A percentile compares a stretch with the other conserved stretches of the same genome.
Evolutionary conservation across 2,329 filamentous ascomycete species (phyloP).

Genomic region (Raffaelea arxii): DNA sequence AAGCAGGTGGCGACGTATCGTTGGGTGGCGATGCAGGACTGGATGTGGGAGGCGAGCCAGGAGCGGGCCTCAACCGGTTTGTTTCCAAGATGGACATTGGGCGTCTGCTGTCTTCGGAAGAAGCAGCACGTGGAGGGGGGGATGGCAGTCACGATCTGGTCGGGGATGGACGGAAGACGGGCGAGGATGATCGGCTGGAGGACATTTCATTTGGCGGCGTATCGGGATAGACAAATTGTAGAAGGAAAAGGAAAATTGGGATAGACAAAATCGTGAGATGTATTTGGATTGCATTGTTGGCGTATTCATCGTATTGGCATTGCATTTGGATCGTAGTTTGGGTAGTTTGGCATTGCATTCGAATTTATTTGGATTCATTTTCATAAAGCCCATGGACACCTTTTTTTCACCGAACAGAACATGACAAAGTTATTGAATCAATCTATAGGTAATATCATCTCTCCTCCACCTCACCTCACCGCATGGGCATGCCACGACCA

Average conservation of each 20-base stretch:
- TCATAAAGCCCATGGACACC: too few species aligned
- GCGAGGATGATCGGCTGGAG: slow-evolving; percentile 11
- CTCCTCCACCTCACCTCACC: slow-evolving; percentile 34
- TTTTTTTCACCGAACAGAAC: background rate
- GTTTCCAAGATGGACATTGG: slow-evolving; percentile 15
- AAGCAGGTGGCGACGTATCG: slow-evolving; percentile 2
- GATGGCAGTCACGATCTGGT: background rate
- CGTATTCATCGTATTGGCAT: too few species aligned
- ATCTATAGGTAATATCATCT: background rate
- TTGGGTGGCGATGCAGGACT: slow-evolving; percentile 6
- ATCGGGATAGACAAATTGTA: background rate
- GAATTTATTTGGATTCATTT: too few species aligned
- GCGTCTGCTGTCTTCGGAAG: slow-evolving; percentile 11
- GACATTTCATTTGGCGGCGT: slow-evolving; percentile 11
- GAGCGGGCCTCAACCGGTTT: slow-evolving; percentile 9
- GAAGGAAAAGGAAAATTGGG: background rate
- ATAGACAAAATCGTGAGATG: background rate
- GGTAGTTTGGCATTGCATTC: too few species aligned
- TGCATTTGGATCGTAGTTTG: too few species aligned
- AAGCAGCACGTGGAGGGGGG: slow-evolving; percentile 3
- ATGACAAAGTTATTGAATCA: background rate
- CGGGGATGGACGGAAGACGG: background rate
- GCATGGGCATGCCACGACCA: slow-evolving; percentile 81
- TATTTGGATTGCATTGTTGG: too few species aligned
- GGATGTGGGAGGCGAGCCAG: slow-evolving; percentile 9